Conservation (phyloP, 2,329 filamentous ascomycete species). For the Cercospora canescens region DNA sequence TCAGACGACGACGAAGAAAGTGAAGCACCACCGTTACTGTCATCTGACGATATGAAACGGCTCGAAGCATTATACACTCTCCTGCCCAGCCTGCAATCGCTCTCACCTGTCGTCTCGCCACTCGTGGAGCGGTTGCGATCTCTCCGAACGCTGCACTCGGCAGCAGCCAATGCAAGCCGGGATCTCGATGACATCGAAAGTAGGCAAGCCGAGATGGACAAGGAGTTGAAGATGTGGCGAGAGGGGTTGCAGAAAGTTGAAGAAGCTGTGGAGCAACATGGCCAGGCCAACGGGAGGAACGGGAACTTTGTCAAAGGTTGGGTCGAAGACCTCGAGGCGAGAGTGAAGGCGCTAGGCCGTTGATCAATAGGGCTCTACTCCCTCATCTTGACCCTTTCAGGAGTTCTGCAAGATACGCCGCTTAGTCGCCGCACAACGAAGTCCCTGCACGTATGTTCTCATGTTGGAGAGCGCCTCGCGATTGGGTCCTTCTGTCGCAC, state of each 20-base stretch:
- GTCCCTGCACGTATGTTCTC: not conserved
- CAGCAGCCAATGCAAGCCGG: conserved; percentile 78
- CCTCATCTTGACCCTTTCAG: not conserved
- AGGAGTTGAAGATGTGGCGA: conserved; percentile 83
- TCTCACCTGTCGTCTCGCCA: conserved; percentile 81
- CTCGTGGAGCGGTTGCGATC: conserved; percentile 84
- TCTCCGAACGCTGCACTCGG: conserved; percentile 79
- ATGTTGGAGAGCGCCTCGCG: not conserved
- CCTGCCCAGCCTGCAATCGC: conserved; percentile 80
- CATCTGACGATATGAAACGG: conserved; percentile 72
- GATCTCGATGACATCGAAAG: conserved; percentile 76
- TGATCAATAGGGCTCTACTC: not conserved
- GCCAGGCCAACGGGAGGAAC: conserved; percentile 72
- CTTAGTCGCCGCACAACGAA: not conserved
- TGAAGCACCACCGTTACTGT: conserved; percentile 30
- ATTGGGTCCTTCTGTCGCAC: not conserved
- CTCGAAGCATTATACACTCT: conserved; percentile 90
- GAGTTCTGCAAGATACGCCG: not conserved
- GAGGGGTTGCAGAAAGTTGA: conserved; percentile 80
- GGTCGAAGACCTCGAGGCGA: conserved; percentile 82
- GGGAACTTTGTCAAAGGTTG: conserved; percentile 82
- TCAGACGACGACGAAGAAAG: conserved; percentile 36
- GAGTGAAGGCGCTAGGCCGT: conserved; percentile 55
- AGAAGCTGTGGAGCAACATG: conserved; percentile 67
- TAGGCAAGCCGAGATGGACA: conserved; percentile 77